Evolutionary conservation across 2,329 filamentous ascomycete genomes (phyloP).

Genomic region (Zymoseptoria crescenta): DNA sequence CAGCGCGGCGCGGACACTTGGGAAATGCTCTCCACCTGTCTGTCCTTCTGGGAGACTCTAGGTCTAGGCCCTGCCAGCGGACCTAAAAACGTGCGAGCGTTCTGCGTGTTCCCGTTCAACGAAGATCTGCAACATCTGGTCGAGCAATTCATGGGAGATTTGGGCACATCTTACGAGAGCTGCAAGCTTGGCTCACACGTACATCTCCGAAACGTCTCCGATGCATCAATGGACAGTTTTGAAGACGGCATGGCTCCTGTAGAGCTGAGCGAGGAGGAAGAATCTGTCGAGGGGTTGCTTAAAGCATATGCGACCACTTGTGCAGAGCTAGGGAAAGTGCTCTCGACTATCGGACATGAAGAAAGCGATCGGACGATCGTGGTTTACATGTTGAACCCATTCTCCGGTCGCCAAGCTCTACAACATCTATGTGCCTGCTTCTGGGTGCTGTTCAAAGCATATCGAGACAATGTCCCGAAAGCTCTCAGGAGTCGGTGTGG

Average conservation of each 20-base stretch:
- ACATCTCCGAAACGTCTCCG: slow-evolving; percentile 42
- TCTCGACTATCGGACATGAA: slow-evolving; percentile 13
- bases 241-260: slow-evolving; percentile 34
- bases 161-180: slow-evolving; percentile 65
- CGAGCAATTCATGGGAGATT: slow-evolving; percentile 56
- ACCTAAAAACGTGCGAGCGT: slow-evolving; percentile 60
- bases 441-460: slow-evolving; percentile 61
- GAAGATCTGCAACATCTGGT: slow-evolving; percentile 56
- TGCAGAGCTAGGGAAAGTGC: slow-evolving; percentile 20
- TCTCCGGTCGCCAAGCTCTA: slow-evolving; percentile 27
- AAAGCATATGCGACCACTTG: slow-evolving; percentile 19
- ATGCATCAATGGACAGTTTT: slow-evolving; percentile 21
- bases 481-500: slow-evolving; percentile 42
- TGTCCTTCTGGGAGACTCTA: slow-evolving; percentile 75
- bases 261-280: slow-evolving; percentile 13
- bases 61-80: slow-evolving; percentile 65
- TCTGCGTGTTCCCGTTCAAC: slow-evolving; percentile 63
- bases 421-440: slow-evolving; percentile 68
- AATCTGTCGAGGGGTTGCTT: slow-evolving; percentile 14
- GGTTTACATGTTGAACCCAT: slow-evolving; percentile 67
- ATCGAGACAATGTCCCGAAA: slow-evolving; percentile 57
- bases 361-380: slow-evolving; percentile 50
- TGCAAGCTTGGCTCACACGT: slow-evolving; percentile 55
- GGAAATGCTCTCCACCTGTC: slow-evolving; percentile 65
- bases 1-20: slow-evolving; percentile 61